Evolutionary conservation across 1,139 yeast species (phyloP).

Genomic region (Magnusiomyces fungicola): DNA sequence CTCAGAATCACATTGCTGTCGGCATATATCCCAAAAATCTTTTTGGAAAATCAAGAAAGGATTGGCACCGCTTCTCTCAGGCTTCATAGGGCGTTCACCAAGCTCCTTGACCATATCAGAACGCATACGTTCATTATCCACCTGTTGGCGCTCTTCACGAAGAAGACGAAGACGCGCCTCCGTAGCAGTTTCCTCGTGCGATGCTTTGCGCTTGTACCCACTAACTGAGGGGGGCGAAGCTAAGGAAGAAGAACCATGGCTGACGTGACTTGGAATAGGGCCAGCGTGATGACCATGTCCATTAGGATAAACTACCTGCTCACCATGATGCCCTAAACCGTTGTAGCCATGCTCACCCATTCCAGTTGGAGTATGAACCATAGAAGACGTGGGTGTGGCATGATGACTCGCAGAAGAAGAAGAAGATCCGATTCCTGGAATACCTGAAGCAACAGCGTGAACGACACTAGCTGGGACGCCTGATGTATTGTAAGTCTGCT

Average conservation of each 20-base stretch:
- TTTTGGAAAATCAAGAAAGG: conserved; percentile 40
- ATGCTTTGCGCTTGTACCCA: conserved; percentile 1
- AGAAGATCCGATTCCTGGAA: neutral
- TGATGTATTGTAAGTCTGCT: neutral
- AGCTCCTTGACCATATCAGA: conserved; percentile 31
- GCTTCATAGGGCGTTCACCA: conserved; percentile 36
- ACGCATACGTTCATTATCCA: conserved; percentile 32
- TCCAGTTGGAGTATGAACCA: conserved; percentile 10
- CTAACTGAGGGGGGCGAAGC: neutral
- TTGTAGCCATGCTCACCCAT: neutral
- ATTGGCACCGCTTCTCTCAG: conserved; percentile 34
- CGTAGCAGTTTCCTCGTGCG: conserved; percentile 12
- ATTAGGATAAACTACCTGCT: neutral
- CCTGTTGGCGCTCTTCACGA: conserved; percentile 22
- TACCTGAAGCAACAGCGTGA: conserved; percentile 1
- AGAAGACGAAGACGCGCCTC: conserved; percentile 20
- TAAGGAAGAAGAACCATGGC: neutral
- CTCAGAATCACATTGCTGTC: conserved; percentile 32
- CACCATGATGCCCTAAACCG: neutral
- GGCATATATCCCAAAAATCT: conserved; percentile 38
- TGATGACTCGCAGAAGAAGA: conserved; percentile 9
- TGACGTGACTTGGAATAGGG: neutral
- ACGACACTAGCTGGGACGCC: conserved; percentile 1
- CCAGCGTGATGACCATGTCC: neutral
- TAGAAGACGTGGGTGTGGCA: conserved; percentile 9